Evolutionary conservation across 192 early-diverging fungal genomes (phyloP), one percentile per base, ranked within the genome.

Genomic region (Coemansia biformis): DNA sequence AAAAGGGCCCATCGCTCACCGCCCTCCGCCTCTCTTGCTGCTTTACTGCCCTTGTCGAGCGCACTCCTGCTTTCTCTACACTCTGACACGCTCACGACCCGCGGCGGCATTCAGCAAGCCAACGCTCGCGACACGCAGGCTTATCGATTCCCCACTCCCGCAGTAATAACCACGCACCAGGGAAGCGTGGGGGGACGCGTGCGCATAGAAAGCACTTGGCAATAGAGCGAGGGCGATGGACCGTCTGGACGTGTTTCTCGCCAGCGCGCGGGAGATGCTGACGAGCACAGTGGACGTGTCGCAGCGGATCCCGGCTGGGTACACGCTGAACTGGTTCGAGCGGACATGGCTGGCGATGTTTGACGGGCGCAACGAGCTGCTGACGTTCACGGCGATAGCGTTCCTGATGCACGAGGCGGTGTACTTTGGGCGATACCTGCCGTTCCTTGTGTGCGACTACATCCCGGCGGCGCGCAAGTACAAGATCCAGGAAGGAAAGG

Each of bases 351-450:
- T 74, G 33, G 59, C 75, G 26, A 2, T 84, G 40, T 89, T 84
- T 37, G 81, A 79, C 19, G 85, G 78, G 19, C 83, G 79, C 46
- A 83, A 86, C 58, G 83, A 86, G 50, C 59, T 79, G 38, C 36
- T 90, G 34, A 82, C 82, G 24, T 84, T 87, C 10, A 81, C 87
- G 18, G 43, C 86, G 12, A 64, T 91, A 32, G 73, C 87, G 30
- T 92, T 97, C 63, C 23, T 81, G 23, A 83, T 89, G 78, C 91
- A 97, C 79, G 89, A 97, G 70, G 38, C 88, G 32, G 88, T 92
- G 46, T 94, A 90, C 73, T 94, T 91, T 78, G 85, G 82, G n/a
- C 85, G 91, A 18, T 92, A 84, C 66, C 21, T 92, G n/a, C 93
- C 93, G 19, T 96, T 87, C 62, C 63, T 81, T 28, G 63, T 86